Evolutionary conservation across 1,139 yeast genomes (phyloP), one percentile per base, ranked within the genome.

Genomic region (Diutina sp.): DNA sequence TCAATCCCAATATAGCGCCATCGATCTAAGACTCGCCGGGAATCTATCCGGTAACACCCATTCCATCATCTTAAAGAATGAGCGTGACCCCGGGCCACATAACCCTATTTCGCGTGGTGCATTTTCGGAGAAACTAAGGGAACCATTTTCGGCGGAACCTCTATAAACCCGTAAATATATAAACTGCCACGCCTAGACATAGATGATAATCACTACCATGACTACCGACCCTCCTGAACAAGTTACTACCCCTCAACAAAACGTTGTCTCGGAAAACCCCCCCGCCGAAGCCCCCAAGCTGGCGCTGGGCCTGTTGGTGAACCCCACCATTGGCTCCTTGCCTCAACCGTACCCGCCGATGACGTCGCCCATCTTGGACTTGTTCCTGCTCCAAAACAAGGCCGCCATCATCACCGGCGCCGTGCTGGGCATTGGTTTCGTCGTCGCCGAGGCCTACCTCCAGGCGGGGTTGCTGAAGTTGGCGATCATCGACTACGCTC

Each of bases 361-460:
- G 29, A 32, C 21, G 12, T 8, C 21, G 11, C 41, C 53, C 14
- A 50, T 74, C 55, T 62, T 72, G 60, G 74, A 73, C 58, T 65
- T 74, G 57, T 75, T 76, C 61, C 65, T 67, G 58, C 69, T 74
- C 61, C 64, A 65, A 9, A 70, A 67, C 21, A 75, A 75, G 65
- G 64, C 69, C 25, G 78, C 78, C 9, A 71, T 71, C 29, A 66
- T 75, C 55, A 75, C 79, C 44, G 79, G 79, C 11, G 78, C 78
- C 45, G 75, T 76, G 51, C 69, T 77, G 59, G 78, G 78, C 52
- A 75, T 75, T 57, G 79, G 79, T 7, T 73, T 67, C 58, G 76
- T 69, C n/a, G 71, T 75, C 46, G 70, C 74, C 46, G 79, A 75
- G 61, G 74, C 76, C 7, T 76, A 71, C 64, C 73, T 76, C 53